Percentiles rank a stretch among this genome's conserved stretches.
These are phyloP conservation scores for Ampelomyces quisqualis DNA, from an alignment of 2,329 filamentous ascomycete genomes.

Conservation along the genomic window DNA sequence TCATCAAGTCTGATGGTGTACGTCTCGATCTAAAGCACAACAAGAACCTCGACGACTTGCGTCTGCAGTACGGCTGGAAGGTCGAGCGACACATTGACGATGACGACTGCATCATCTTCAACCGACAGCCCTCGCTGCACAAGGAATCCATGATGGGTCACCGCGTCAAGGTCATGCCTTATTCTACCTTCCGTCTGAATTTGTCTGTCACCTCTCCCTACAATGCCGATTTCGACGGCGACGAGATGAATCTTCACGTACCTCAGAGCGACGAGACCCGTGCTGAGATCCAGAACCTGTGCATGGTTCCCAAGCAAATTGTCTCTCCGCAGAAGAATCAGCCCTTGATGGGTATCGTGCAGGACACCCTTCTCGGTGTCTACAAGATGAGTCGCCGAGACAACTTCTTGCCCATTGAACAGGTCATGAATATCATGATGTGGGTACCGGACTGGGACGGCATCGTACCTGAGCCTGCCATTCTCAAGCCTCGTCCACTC, in stretches of 20 bases:
- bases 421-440: conserved; percentile 94
- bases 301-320: conserved; percentile 97
- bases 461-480: conserved; percentile 87
- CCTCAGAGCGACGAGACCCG: conserved; percentile 96
- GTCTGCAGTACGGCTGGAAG: conserved; percentile 95
- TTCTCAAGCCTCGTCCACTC: conserved; percentile 83
- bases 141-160: conserved; percentile 99
- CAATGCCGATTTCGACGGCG: conserved; percentile 99
- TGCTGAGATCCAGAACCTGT: conserved; percentile 89
- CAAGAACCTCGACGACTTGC: conserved; percentile 81
- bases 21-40: conserved; percentile 94
- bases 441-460: conserved; percentile 99
- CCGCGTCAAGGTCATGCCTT: conserved; percentile 95
- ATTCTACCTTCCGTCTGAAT: conserved; percentile 97
- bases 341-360: conserved; percentile 98
- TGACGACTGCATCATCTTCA: conserved; percentile 98
- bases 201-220: conserved; percentile 97
- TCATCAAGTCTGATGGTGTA: conserved; percentile 89
- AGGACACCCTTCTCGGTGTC: conserved; percentile 92
- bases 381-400: conserved; percentile 97
- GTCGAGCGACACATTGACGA: conserved; percentile 96
- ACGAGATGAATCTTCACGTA: conserved; percentile 99
- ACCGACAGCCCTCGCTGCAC: conserved; percentile 97
- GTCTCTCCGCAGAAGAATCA: conserved; percentile 97
- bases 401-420: conserved; percentile 82